These are phyloP conservation scores for Xylaria multiplex DNA, from an alignment of 2,329 filamentous ascomycete genomes.

Conservation along the genomic window DNA sequence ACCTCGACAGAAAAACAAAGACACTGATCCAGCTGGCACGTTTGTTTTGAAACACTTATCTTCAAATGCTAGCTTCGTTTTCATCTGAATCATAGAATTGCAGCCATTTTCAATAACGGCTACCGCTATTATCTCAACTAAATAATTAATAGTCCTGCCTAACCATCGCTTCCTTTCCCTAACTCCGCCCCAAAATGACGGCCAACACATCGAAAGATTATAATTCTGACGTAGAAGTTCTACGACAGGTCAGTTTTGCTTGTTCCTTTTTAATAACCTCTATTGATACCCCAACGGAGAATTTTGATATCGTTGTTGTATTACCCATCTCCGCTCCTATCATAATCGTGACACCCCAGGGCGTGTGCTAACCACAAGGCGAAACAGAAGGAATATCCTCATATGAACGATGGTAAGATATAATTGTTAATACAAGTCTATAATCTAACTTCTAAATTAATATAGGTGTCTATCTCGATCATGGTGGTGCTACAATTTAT, in stretches of 20 bases:
- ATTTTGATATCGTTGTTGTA: neutral
- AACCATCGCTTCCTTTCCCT: neutral
- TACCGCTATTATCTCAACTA: slow-evolving; percentile 7
- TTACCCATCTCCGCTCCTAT: neutral
- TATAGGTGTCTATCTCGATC: slow-evolving; percentile 64
- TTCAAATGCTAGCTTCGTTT: slow-evolving; percentile 17
- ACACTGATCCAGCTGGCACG: slow-evolving; percentile 15
- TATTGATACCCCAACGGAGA: neutral
- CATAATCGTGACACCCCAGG: neutral
- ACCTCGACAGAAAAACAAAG: slow-evolving; percentile 15
- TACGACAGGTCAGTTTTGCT: slow-evolving; percentile 44
- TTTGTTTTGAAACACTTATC: slow-evolving; percentile 20
- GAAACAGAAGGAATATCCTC: slow-evolving; percentile 53
- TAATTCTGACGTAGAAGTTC: slow-evolving; percentile 49
- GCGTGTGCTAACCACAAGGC: slow-evolving; percentile 17
- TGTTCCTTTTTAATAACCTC: neutral
- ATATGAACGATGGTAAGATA: slow-evolving; percentile 54
- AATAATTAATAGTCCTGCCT: slow-evolving; percentile 14
- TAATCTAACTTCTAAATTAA: slow-evolving; percentile 25
- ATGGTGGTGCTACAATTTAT: slow-evolving; percentile 67
- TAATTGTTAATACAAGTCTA: neutral
- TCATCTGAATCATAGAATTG: slow-evolving; percentile 20
- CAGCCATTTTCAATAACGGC: slow-evolving; percentile 10
- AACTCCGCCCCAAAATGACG: slow-evolving; percentile 35
- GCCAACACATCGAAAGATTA: slow-evolving; percentile 46